A percentile compares a stretch with the other conserved stretches of the same genome.
Conservation (phyloP, 441 rosid genomes). For the Metrosideros polymorpha region DNA sequence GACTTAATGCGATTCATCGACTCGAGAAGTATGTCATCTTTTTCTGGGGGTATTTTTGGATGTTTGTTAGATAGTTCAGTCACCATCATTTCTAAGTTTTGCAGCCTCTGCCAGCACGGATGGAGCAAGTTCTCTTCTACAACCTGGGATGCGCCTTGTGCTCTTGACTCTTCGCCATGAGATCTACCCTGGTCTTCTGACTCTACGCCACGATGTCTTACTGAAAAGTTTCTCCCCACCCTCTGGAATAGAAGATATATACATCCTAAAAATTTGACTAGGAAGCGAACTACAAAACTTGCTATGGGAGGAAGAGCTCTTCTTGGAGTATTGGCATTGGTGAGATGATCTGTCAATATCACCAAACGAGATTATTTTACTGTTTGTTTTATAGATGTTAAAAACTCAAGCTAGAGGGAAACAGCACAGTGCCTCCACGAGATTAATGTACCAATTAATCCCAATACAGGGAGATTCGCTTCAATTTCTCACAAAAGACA, state of each 20-base stretch:
- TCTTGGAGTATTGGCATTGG: conserved; percentile 16
- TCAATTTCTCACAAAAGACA: neutral
- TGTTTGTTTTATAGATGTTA: neutral
- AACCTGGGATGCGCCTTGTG: conserved; percentile 22
- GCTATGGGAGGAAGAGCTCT: conserved; percentile 18
- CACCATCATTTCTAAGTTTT: conserved; percentile 60
- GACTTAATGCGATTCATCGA: conserved; percentile 71
- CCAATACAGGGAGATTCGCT: neutral
- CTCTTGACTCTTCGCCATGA: conserved; percentile 24
- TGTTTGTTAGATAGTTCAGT: conserved; percentile 61
- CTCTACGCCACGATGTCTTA: conserved; percentile 13
- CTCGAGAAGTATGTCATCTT: conserved; percentile 80
- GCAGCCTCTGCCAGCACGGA: conserved; percentile 92
- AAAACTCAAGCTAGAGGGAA: neutral
- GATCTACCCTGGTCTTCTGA: conserved; percentile 28
- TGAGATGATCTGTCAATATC: conserved; percentile 36
- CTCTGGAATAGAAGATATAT: conserved; percentile 33
- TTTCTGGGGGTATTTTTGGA: conserved; percentile 72
- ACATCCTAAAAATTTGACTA: conserved; percentile 44
- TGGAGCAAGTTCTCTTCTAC: conserved; percentile 36
- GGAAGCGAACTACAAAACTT: conserved; percentile 21
- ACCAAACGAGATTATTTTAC: neutral
- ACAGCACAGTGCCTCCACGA: neutral
- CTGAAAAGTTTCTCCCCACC: conserved; percentile 31
- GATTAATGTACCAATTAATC: neutral